Evolutionary conservation across 179 eudicot genomes (phyloP).

Genomic region (Amaranthus tricolor): DNA sequence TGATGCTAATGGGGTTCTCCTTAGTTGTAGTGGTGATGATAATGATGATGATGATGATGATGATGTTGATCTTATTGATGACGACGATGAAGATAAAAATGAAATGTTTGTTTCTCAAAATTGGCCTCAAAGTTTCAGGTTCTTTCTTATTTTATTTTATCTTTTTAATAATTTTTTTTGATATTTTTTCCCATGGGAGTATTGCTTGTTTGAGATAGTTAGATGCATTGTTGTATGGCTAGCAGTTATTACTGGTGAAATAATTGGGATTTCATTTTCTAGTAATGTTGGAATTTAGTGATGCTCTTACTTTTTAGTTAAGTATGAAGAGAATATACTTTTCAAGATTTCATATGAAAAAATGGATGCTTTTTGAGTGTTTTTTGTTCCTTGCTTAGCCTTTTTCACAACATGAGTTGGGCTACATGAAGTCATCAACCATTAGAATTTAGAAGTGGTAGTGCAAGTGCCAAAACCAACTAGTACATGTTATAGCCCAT

Average conservation of each 20-base stretch:
- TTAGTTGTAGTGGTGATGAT: constrained; percentile 13
- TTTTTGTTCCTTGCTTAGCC: not conserved
- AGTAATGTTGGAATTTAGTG: not conserved
- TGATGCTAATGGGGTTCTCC: constrained; percentile 19
- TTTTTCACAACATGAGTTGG: no score
- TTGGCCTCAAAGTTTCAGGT: constrained; percentile 96
- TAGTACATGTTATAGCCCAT: no score
- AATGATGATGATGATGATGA: constrained; percentile 16
- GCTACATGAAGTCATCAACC: no score
- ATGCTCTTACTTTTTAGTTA: not conserved
- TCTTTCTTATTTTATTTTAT: not conserved
- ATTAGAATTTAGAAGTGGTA: no score
- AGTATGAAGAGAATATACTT: not conserved
- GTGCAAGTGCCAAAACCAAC: no score
- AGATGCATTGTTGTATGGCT: not conserved
- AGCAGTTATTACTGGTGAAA: no score
- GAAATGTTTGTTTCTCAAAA: constrained; percentile 45
- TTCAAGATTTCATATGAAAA: not conserved
- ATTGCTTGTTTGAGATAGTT: not conserved
- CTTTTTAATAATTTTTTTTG: not conserved
- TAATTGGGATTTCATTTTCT: not conserved
- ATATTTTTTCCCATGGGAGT: not conserved
- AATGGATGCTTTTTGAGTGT: not conserved
- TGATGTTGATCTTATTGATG: constrained; percentile 9
- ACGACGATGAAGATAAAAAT: constrained; percentile 13